A percentile compares a stretch with the other conserved stretches of the same genome.
Evolutionary conservation across 306 rosid species (phyloP).

Genomic region (Quercus robur): DNA sequence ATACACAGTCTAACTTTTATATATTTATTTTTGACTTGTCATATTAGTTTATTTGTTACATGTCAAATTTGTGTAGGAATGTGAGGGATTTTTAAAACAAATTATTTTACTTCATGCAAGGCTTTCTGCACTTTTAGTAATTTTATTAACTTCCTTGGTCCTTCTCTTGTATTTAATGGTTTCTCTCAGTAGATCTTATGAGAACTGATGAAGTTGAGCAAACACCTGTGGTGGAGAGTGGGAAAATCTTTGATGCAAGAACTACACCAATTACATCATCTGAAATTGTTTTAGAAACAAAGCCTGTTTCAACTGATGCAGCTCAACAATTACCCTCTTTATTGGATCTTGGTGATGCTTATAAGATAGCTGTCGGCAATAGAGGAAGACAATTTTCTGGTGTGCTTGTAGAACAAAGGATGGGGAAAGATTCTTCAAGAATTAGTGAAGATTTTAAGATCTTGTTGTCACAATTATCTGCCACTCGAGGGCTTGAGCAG

Average conservation of each 20-base stretch:
- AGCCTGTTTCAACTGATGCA: slow-evolving; percentile 35
- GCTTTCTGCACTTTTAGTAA: background rate
- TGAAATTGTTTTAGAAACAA: slow-evolving; percentile 50
- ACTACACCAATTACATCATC: slow-evolving; percentile 30
- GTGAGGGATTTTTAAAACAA: background rate
- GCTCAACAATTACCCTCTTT: slow-evolving; percentile 47
- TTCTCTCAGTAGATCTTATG: slow-evolving; percentile 28
- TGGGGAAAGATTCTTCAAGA: slow-evolving; percentile 76
- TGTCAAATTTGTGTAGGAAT: background rate
- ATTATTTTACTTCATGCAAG: background rate
- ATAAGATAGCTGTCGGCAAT: slow-evolving; percentile 63
- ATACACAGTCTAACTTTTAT: background rate
- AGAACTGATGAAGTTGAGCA: slow-evolving; percentile 30
- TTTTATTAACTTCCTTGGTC: slow-evolving; percentile 11
- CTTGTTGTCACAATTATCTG: slow-evolving; percentile 70
- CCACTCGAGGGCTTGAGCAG: slow-evolving; percentile 56
- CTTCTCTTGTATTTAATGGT: slow-evolving; percentile 10
- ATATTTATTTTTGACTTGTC: background rate
- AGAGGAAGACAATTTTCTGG: slow-evolving; percentile 68
- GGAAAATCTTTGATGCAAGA: slow-evolving; percentile 36
- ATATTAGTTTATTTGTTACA: background rate
- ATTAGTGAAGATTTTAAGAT: slow-evolving; percentile 72
- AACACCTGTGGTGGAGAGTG: slow-evolving; percentile 28
- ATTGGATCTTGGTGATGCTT: slow-evolving; percentile 93
- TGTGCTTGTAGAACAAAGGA: slow-evolving; percentile 65